These are phyloP conservation scores for Suhomyces tanzawaensis DNA, from an alignment of 805 yeast genomes.

Conservation along the genomic window DNA sequence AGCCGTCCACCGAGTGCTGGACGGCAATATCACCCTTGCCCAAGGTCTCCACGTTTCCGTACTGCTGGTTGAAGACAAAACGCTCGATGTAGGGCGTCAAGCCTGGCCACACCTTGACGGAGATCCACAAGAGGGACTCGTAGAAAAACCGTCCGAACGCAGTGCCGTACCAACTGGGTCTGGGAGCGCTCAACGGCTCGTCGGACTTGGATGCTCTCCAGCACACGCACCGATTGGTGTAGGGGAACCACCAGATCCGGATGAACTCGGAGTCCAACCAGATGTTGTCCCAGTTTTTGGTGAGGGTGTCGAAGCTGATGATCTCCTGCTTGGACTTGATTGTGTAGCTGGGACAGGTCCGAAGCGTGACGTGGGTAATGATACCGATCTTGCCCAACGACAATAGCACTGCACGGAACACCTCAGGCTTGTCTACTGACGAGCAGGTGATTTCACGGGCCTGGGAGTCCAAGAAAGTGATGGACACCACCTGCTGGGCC, in stretches of 20 bases:
- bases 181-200: conserved; percentile 60
- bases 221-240: conserved; percentile 75
- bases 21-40: conserved; percentile 65
- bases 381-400: conserved; percentile 92
- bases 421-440: conserved; percentile 55
- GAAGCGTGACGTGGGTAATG: conserved; percentile 78
- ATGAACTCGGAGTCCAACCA: conserved; percentile 92
- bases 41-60: conserved; percentile 68
- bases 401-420: conserved; percentile 78
- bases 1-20: conserved; percentile 78
- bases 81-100: conserved; percentile 82
- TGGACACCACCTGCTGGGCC: conserved; percentile 78
- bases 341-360: conserved; percentile 82
- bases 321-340: conserved; percentile 80
- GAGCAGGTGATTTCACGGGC: conserved; percentile 74
- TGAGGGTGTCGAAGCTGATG: conserved; percentile 68
- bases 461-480: conserved; percentile 69
- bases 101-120: conserved; percentile 70
- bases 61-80: conserved; percentile 82
- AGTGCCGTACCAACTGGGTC: conserved; percentile 85
- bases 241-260: conserved; percentile 98
- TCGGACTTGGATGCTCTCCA: conserved; percentile 86
- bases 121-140: conserved; percentile 73
- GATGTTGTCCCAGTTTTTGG: conserved; percentile 69
- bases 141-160: conserved; percentile 74